Evolutionary conservation across 2,329 filamentous ascomycete genomes (phyloP).

Genomic region (Pleochaeta shiraiana): DNA sequence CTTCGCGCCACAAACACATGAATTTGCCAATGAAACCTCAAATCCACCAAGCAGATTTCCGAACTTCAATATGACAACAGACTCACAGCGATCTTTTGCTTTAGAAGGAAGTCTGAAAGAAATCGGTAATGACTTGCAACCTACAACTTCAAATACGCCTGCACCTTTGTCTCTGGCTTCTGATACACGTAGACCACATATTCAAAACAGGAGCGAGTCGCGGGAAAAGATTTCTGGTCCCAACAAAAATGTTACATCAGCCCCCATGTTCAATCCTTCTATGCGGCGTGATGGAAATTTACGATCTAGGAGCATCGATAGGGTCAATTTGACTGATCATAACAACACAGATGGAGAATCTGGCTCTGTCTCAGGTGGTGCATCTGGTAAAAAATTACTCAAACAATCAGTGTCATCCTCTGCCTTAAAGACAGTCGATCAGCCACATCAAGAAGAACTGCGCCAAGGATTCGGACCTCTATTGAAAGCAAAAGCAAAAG

Average conservation of each 20-base stretch:
- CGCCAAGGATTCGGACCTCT: conserved; percentile 75
- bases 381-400: too few species aligned
- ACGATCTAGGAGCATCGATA: neutral
- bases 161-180: conserved; percentile 15
- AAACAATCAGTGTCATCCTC: conserved; percentile 9
- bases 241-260: conserved; percentile 18
- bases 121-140: conserved; percentile 10
- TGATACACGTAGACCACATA: conserved; percentile 18
- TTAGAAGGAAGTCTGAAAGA: conserved; percentile 15
- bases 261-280: conserved; percentile 19
- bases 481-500: conserved; percentile 59
- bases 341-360: neutral
- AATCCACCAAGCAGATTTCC: conserved; percentile 14
- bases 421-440: neutral
- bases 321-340: neutral
- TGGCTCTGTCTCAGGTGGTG: conserved; percentile 4
- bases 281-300: conserved; percentile 17
- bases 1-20: conserved; percentile 16
- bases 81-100: conserved; percentile 14
- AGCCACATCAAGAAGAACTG: conserved; percentile 16
- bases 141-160: too few species aligned
- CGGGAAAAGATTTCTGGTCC: conserved; percentile 16
- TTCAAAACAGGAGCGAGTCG: conserved; percentile 14
- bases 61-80: conserved; percentile 16
- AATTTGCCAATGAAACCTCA: conserved; percentile 13